A percentile compares a stretch with the other conserved stretches of the same genome.
Conservation (phyloP, 768 basidiomycete species). For the Macrolepiota fuliginosa region DNA sequence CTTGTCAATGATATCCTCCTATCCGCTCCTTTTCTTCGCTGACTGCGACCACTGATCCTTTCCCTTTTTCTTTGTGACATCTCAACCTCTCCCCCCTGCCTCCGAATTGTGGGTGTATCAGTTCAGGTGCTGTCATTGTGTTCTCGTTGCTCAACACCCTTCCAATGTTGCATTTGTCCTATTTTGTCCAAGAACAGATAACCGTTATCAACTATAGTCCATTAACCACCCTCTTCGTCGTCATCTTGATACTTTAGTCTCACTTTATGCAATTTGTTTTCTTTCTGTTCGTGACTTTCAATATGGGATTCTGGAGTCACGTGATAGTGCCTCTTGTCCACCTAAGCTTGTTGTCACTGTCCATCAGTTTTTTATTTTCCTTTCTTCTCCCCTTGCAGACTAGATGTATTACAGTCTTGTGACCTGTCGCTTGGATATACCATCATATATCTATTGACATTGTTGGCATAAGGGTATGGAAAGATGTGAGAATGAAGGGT, state of each 20-base stretch:
- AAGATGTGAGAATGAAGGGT: neutral
- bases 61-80: conserved; percentile 5
- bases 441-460: neutral
- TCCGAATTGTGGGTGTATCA: neutral
- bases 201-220: conserved; percentile 13
- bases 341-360: neutral
- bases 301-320: neutral
- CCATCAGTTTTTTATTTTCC: neutral
- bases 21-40: neutral
- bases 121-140: conserved; percentile 3
- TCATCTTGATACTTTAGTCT: conserved; percentile 12
- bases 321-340: neutral
- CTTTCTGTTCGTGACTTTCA: neutral
- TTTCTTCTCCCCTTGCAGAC: neutral
- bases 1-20: conserved; percentile 3
- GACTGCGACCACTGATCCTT: neutral
- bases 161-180: conserved; percentile 8
- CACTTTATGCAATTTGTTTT: conserved; percentile 11
- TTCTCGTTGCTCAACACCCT: conserved; percentile 1
- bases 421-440: conserved; percentile 3
- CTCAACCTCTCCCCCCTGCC: conserved; percentile 8
- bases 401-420: conserved; percentile 8
- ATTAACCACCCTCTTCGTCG: conserved; percentile 7
- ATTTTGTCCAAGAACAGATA: conserved; percentile 7
- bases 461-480: neutral